These are phyloP conservation scores for Actinidia chinensis DNA, from an alignment of 179 eudicot species.

Conservation along the genomic window DNA sequence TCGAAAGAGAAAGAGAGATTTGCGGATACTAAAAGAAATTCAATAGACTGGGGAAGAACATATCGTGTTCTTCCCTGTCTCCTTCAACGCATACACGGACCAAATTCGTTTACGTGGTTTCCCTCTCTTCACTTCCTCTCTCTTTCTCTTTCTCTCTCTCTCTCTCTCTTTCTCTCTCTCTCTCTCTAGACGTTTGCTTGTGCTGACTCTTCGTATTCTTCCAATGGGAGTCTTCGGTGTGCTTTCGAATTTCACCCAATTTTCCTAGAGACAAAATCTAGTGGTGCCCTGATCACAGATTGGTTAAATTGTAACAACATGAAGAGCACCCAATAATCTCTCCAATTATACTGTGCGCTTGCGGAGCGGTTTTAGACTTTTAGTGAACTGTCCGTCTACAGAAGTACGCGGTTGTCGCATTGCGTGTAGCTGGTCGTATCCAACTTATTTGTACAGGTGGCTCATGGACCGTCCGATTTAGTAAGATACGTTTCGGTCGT, in stretches of 20 bases:
- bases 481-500: not conserved
- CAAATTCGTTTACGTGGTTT: slow-evolving; percentile 57
- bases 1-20: slow-evolving; percentile 4
- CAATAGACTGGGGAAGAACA: not conserved
- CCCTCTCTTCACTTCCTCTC: slow-evolving; percentile 21
- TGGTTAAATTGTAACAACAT: no score
- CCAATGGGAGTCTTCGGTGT: no score
- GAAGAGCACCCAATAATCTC: no score
- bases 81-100: slow-evolving; percentile 56
- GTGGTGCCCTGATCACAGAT: no score
- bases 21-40: not conserved
- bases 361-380: not conserved
- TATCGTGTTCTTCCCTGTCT: slow-evolving; percentile 45
- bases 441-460: not conserved
- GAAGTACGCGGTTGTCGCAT: not conserved
- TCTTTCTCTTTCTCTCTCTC: not conserved
- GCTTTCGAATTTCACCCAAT: no score
- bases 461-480: not conserved
- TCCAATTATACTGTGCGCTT: not conserved
- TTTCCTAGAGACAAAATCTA: no score
- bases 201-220: not conserved
- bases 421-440: not conserved
- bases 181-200: not conserved
- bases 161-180: not conserved
- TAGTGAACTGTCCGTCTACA: not conserved